Evolutionary conservation across 2,329 filamentous ascomycete species (phyloP), one percentile per base, ranked within the genome.

Genomic region (Alternaria postmessia): DNA sequence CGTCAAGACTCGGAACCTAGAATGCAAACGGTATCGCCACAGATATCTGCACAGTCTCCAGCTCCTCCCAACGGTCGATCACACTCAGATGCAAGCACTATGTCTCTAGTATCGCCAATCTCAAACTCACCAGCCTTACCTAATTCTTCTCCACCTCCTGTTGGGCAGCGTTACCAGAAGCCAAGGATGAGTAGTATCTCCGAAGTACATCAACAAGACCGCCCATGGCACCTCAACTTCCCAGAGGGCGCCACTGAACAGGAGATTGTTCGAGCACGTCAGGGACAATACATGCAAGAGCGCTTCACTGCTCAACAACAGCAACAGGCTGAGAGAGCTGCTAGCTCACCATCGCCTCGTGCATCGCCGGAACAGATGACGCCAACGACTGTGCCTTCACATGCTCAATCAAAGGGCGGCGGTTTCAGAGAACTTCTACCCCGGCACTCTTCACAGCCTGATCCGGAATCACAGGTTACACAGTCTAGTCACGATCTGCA

Each of bases 401-500:
- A 64, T n/a, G 26, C 58, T 7, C 63, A 61, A 63, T 44, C 59
- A 46, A 63, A 66, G 5, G 66, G 62, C 20, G 70, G 73, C 32
- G 76, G 75, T 7, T 79, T 77, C 54, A 69, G 70, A 30, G 77
- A 79, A 51, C 59, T 79, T 11, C 59, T 78, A 32, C 77, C 77
- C 9, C 71, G 72, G 22, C 67, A 57, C 54, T 72, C 74, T 30
- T 68, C 73, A 7, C 73, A 76, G 24, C 66, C 71, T 32, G 72
- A 74, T 55, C 44, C 63, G 11, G 43, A 68, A 38, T 48, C 63
- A 18, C 66, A 66, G 24, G 44, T 58, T 26, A 54, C 61, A 22
- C 66, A 62, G 14, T 32, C 65, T 9, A 46, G 54, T 30, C 44
- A 57, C 8, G 52, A 61, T 30, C 58, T 70, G 22, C 62, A 59